A percentile compares a stretch with the other conserved stretches of the same genome.
These are phyloP conservation scores for Botrytis squamosa DNA, from an alignment of 2,329 filamentous ascomycete genomes.

Conservation along the genomic window DNA sequence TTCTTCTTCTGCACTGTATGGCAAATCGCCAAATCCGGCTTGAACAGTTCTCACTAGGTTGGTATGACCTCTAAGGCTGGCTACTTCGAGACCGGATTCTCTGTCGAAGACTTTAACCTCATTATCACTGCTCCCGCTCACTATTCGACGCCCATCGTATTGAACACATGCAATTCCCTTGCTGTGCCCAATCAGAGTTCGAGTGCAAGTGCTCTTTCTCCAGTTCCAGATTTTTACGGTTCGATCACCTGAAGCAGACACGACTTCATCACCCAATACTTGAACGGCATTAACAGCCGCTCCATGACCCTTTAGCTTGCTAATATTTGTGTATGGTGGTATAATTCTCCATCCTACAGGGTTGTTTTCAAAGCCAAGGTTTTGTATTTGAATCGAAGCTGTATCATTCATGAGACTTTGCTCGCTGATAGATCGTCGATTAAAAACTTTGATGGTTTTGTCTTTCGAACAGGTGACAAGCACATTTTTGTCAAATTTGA, in stretches of 20 bases:
- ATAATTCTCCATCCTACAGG: slow-evolving; percentile 50
- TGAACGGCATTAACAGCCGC: slow-evolving; percentile 97
- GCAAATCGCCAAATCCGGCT: slow-evolving; percentile 86
- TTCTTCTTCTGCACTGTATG: slow-evolving; percentile 75
- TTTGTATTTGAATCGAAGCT: slow-evolving; percentile 51
- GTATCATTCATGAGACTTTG: slow-evolving; percentile 52
- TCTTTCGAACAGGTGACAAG: slow-evolving; percentile 97
- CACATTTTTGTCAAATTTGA: slow-evolving; percentile 87
- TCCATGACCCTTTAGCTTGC: slow-evolving; percentile 76
- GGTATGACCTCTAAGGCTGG: slow-evolving; percentile 76
- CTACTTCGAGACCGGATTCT: slow-evolving; percentile 81
- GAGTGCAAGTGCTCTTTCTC: slow-evolving; percentile 70
- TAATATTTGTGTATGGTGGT: slow-evolving; percentile 73
- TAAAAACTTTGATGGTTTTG: slow-evolving; percentile 96
- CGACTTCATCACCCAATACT: slow-evolving; percentile 79
- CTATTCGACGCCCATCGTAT: slow-evolving; percentile 88
- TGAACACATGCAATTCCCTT: slow-evolving; percentile 98
- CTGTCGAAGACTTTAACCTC: slow-evolving; percentile 95
- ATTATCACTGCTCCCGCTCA: slow-evolving; percentile 94
- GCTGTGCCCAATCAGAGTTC: slow-evolving; percentile 80
- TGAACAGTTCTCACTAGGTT: slow-evolving; percentile 92
- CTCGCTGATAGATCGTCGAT: slow-evolving; percentile 66
- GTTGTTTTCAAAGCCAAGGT: slow-evolving; percentile 53
- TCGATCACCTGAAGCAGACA: slow-evolving; percentile 92
- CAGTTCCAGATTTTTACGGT: slow-evolving; percentile 95